A percentile compares a stretch with the other conserved stretches of the same genome.
Conservation (phyloP, 371 early-diverging fungal genomes). For the Quaeritorhiza haematococci region DNA sequence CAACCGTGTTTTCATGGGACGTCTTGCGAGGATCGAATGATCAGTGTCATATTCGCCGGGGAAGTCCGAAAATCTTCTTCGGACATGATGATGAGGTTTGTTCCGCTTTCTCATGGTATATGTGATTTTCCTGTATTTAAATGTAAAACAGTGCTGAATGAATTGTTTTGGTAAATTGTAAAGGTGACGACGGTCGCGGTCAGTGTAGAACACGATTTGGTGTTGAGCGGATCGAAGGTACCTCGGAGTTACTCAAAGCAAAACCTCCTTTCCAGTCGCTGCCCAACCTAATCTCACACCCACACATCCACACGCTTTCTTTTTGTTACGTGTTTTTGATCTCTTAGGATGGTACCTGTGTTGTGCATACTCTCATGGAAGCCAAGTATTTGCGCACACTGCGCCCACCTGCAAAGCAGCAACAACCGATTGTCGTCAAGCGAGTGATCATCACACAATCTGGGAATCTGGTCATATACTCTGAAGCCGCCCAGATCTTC, state of each 20-base stretch:
- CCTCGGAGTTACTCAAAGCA: neutral
- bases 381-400: constrained; percentile 40
- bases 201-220: constrained; percentile 33
- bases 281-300: neutral
- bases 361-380: constrained; percentile 43
- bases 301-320: too few species aligned
- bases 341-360: constrained; percentile 47
- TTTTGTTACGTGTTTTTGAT: too few species aligned
- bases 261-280: neutral
- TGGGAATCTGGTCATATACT: constrained; percentile 30
- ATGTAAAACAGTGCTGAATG: neutral
- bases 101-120: neutral
- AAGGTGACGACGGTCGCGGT: constrained; percentile 42
- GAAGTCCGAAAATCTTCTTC: constrained; percentile 27
- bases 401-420: constrained; percentile 21
- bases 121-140: neutral
- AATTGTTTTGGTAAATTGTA: neutral
- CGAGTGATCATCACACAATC: constrained; percentile 29
- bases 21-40: constrained; percentile 4
- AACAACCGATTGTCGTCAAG: constrained; percentile 20
- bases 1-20: constrained; percentile 58
- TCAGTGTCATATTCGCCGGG: constrained; percentile 14
- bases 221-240: constrained; percentile 49
- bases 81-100: constrained; percentile 51
- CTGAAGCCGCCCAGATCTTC: constrained; percentile 16